These are phyloP conservation scores for Lactifluus rugatus DNA, from an alignment of 768 basidiomycete species.

Conservation along the genomic window DNA sequence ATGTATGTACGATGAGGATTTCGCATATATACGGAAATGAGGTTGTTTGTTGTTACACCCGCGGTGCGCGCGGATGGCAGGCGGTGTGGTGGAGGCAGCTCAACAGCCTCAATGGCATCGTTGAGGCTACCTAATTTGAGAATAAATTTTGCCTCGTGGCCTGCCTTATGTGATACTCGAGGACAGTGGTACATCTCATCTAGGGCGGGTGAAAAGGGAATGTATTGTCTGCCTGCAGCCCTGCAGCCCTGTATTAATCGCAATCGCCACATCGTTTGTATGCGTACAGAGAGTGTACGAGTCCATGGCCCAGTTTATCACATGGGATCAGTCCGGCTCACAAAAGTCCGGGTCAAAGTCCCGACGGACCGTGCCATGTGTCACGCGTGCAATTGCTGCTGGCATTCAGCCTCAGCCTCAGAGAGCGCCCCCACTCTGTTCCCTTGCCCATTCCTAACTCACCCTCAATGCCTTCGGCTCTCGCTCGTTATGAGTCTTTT, in stretches of 20 bases:
- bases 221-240: neutral
- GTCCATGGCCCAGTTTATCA: neutral
- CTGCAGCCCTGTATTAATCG: neutral
- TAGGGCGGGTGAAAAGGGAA: neutral
- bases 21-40: neutral
- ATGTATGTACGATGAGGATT: neutral
- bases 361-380: neutral
- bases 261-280: no score
- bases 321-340: neutral
- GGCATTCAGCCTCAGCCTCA: no score
- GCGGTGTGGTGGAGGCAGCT: neutral
- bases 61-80: neutral
- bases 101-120: neutral
- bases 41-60: neutral
- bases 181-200: neutral
- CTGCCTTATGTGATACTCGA: conserved; percentile 1
- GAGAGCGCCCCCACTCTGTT: neutral
- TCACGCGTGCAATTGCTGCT: no score
- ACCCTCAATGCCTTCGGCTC: conserved; percentile 45
- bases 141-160: conserved; percentile 11
- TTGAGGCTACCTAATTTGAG: neutral
- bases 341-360: no score
- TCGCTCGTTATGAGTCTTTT: conserved; percentile 72
- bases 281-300: neutral
- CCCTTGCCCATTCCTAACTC: neutral